Evolutionary conservation across 2,329 filamentous ascomycete genomes (phyloP).

Genomic region (Talaromyces sp.): DNA sequence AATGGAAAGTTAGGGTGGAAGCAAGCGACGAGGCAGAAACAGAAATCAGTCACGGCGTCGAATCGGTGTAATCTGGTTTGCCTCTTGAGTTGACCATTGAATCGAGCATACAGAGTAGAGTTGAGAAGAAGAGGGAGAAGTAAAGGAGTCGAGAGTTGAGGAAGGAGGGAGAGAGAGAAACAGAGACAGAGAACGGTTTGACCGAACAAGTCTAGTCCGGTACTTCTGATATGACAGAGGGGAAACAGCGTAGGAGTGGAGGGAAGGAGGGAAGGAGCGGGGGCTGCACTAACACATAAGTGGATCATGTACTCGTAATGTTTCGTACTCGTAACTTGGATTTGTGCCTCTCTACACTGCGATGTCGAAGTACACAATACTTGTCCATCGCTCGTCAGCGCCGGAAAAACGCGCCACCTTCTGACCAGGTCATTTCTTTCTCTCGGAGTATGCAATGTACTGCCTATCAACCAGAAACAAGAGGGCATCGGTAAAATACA

Average conservation of each 20-base stretch:
- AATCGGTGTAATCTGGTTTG: neutral
- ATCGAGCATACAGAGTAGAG: too few relatives aligned
- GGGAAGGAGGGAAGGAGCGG: slow-evolving; percentile 5
- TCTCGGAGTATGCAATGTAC: neutral
- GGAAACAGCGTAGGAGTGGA: slow-evolving; percentile 3
- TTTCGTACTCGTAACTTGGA: neutral
- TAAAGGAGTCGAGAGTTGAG: neutral
- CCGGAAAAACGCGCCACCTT: neutral
- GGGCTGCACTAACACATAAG: neutral
- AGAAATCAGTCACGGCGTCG: neutral
- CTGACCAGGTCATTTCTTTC: neutral
- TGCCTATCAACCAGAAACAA: neutral
- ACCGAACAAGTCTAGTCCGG: neutral
- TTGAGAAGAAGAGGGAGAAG: neutral
- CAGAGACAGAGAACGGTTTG: neutral
- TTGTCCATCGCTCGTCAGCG: neutral
- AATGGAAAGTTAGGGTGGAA: neutral
- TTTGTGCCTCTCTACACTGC: neutral
- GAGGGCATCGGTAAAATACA: neutral
- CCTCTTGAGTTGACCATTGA: neutral
- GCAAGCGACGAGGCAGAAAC: neutral
- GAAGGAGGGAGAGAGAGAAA: neutral
- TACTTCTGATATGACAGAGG: neutral
- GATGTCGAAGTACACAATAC: neutral
- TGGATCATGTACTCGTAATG: neutral